Conservation (phyloP, 768 basidiomycete species). For the Tephrocybe rancida region DNA sequence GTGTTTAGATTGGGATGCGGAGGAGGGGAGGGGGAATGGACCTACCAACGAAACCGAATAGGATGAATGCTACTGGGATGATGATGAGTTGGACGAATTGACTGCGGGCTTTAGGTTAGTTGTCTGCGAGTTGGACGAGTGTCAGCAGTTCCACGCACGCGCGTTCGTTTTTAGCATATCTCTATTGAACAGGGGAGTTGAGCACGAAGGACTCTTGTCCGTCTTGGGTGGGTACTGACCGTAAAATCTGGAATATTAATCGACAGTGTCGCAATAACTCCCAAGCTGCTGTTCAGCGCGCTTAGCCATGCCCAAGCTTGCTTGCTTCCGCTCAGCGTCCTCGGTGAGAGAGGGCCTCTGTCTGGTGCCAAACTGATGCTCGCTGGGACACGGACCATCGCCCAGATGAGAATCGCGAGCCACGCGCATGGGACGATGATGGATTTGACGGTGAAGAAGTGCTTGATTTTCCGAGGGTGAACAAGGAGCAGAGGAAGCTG, state of each 20-base stretch:
- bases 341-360: constrained; percentile 31
- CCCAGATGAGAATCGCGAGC: constrained; percentile 80
- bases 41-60: constrained; percentile 68
- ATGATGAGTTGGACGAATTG: constrained; percentile 77
- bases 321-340: constrained; percentile 46
- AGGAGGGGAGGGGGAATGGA: neutral
- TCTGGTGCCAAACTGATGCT: constrained; percentile 58
- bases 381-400: constrained; percentile 67
- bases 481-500: constrained; percentile 78
- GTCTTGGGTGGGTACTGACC: constrained; percentile 16
- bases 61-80: constrained; percentile 77
- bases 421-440: constrained; percentile 66
- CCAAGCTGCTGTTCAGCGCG: constrained; percentile 76
- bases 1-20: neutral
- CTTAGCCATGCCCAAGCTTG: constrained; percentile 81
- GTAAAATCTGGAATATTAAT: constrained; percentile 91
- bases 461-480: constrained; percentile 76
- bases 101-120: constrained; percentile 41
- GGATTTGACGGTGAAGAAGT: constrained; percentile 73
- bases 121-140: too few species aligned
- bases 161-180: constrained; percentile 72
- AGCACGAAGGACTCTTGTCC: too few species aligned
- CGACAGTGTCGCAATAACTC: constrained; percentile 69
- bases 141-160: constrained; percentile 56
- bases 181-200: constrained; percentile 31